Evolutionary conservation across 169 alveolate genomes (phyloP), one percentile per base, ranked within the genome.

Genomic region (Plasmodium billcollinsi): DNA sequence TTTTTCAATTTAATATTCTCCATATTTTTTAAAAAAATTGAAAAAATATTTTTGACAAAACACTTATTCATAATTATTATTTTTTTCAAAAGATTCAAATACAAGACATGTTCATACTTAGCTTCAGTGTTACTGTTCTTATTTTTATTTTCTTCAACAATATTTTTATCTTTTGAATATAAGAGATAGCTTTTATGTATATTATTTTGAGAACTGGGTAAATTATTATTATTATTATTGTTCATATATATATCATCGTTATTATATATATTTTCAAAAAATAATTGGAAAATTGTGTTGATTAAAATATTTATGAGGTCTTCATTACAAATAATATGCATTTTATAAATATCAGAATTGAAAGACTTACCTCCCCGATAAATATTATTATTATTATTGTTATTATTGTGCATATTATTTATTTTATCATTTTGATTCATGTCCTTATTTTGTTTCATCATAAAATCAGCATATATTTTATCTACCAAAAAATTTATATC

Each of bases 11-110:
- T 86, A 14, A 21, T 50, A n/a, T 61, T 24, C 49, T 71, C 88
- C 11, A 86, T 66, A 54, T 86, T 86, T 20, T 86, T 72, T 50
- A 86, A 54, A 66, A 86, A 86, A 61, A 86, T 86, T 71, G 50
- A 86, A 86, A 86, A 86, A 12, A 86, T 66, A 70, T 86, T 86
- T 86, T 86, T 86, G 8, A 86, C 92, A 61, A 86, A 71, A 86
- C 88, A 71, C 71, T 72, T 86, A 86, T 72, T 65, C 58, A 86
- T 86, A 50, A 63, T 49, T 29, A 86, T 86, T 56, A 86, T 52
- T 86, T 71, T 86, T 86, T 86, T 70, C 61, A 86, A 72, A 5
- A 86, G 15, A 43, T 61, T 73, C 24, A 86, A 62, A 12, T 15
- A 61, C 1, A 14, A 14, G 6, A 3, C 18, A 52, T 52, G 18